Conservation (phyloP, 2,329 filamentous ascomycete genomes). For the Paraconiothyrium sp. region DNA sequence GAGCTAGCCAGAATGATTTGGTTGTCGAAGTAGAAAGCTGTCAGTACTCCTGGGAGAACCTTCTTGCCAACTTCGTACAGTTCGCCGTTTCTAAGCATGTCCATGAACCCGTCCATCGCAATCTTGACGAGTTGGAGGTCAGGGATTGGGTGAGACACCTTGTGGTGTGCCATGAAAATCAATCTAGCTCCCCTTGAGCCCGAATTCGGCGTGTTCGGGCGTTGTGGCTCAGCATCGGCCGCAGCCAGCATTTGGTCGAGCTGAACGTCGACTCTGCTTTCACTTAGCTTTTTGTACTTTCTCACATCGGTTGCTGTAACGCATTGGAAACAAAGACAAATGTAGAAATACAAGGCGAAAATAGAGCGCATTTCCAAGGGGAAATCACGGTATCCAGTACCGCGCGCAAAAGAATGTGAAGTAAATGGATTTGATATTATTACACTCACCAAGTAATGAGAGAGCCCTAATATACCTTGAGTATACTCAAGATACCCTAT, state of each 20-base stretch:
- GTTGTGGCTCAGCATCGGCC: not conserved
- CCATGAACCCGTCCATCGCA: slow-evolving; percentile 6
- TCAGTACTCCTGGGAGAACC: not conserved
- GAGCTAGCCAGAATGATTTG: slow-evolving; percentile 6
- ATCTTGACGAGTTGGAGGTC: slow-evolving; percentile 3
- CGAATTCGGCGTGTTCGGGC: not conserved
- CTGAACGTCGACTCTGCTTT: slow-evolving; percentile 2
- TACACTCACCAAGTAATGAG: not conserved
- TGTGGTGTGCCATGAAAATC: slow-evolving; percentile 1
- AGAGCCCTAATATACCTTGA: slow-evolving; percentile 1
- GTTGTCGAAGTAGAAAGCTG: slow-evolving; percentile 3
- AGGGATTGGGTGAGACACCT: not conserved
- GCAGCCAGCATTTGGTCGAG: slow-evolving; percentile 3
- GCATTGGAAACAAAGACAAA: not conserved
- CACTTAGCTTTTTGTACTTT: not conserved
- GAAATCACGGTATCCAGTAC: not conserved
- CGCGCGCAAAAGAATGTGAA: slow-evolving; percentile 3
- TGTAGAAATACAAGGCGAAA: not conserved
- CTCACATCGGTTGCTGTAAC: slow-evolving; percentile 1
- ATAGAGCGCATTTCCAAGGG: slow-evolving; percentile 3
- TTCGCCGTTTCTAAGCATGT: slow-evolving; percentile 3
- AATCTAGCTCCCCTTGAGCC: not conserved
- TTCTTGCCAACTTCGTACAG: not conserved
- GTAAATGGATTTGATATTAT: not conserved
- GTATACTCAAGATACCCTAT: not conserved